phyloP scores from a whole-genome alignment of 768 basidiomycete species.

The Trametes cingulata region DNA sequence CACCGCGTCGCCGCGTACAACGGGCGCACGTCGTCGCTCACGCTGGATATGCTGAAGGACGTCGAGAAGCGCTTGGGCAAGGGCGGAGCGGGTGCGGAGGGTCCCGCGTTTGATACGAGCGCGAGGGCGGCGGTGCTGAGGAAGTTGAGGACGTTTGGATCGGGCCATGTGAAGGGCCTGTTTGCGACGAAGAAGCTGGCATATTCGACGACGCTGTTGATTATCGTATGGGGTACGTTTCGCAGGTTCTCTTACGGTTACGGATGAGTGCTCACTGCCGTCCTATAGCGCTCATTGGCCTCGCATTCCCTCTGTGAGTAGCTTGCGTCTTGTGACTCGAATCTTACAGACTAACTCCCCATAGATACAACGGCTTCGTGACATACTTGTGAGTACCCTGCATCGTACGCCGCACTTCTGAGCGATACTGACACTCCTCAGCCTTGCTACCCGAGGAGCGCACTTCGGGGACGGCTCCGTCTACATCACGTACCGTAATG shows the following conservation, averaged over 20 bases:
- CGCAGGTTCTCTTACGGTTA: background rate
- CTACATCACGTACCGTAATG: constrained; percentile 73
- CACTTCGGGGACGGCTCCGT: constrained; percentile 66
- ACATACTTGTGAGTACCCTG: constrained; percentile 45
- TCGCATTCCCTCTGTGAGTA: constrained; percentile 66
- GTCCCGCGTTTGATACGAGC: constrained; percentile 35
- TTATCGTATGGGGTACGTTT: constrained; percentile 52
- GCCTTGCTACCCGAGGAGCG: constrained; percentile 61
- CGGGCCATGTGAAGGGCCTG: constrained; percentile 47
- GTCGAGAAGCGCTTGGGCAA: background rate
- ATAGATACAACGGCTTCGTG: constrained; percentile 51
- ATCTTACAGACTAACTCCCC: too few species aligned
- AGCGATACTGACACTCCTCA: constrained; percentile 28
- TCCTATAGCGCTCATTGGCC: constrained; percentile 63
- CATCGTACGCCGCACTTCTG: background rate
- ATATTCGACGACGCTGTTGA: constrained; percentile 51
- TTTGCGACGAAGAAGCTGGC: constrained; percentile 56
- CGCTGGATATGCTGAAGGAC: constrained; percentile 49
- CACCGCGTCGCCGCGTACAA: constrained; percentile 65
- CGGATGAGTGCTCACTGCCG: background rate
- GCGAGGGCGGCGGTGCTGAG: constrained; percentile 40
- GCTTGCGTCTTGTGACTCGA: background rate
- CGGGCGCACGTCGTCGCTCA: constrained; percentile 47
- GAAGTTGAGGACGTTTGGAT: constrained; percentile 39
- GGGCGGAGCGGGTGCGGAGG: constrained; percentile 6